Percentiles rank a stretch among this genome's conserved stretches.
Conservation (phyloP, 768 basidiomycete species). For the Russula compacta region DNA sequence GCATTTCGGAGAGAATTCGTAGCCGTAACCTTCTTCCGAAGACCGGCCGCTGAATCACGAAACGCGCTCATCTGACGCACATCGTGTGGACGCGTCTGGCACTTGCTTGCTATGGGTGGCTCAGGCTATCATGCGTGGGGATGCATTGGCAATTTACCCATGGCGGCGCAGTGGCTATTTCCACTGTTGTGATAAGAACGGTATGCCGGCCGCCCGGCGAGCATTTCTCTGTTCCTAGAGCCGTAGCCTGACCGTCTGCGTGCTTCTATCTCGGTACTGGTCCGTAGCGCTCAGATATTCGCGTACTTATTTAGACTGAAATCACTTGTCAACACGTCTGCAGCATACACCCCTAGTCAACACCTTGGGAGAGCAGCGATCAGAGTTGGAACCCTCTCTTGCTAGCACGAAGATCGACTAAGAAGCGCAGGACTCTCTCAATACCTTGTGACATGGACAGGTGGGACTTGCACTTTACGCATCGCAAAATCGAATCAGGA, state of each 20-base stretch:
- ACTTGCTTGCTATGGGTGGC: background rate
- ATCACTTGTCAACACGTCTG: background rate
- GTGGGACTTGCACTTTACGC: background rate
- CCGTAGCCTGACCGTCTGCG: background rate
- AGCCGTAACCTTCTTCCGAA: background rate
- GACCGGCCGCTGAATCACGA: slow-evolving; percentile 1
- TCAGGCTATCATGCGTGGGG: background rate
- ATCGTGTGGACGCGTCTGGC: slow-evolving; percentile 7
- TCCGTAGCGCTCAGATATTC: background rate
- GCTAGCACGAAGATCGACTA: background rate
- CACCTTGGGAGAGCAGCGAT: too few species aligned
- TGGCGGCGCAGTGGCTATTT: background rate
- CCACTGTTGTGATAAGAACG: background rate
- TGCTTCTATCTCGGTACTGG: background rate
- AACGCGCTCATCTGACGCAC: slow-evolving; percentile 17
- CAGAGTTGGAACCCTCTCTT: too few species aligned
- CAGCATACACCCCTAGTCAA: background rate
- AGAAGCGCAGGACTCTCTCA: background rate
- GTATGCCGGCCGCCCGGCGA: background rate
- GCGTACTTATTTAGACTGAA: background rate
- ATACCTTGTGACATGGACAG: background rate
- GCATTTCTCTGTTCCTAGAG: background rate
- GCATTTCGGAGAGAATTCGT: background rate
- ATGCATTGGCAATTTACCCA: slow-evolving; percentile 3
- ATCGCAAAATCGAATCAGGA: background rate